These are phyloP conservation scores for Lipomyces anomalus DNA, from an alignment of 805 yeast genomes.

Conservation along the genomic window DNA sequence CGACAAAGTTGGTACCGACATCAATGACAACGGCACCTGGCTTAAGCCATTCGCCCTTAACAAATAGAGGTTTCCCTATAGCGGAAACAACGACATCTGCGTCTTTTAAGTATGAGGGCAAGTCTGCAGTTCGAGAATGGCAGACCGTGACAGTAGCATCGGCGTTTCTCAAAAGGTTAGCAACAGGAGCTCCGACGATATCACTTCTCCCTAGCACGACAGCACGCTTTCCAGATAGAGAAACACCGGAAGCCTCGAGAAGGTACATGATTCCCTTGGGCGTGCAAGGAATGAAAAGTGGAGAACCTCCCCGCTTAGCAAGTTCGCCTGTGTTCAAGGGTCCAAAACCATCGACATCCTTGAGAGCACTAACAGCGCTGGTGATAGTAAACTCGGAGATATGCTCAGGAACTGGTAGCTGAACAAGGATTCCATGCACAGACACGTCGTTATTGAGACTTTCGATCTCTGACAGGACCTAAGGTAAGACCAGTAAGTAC, in stretches of 20 bases:
- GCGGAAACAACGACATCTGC: slow-evolving; percentile 94
- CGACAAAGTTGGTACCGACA: slow-evolving; percentile 89
- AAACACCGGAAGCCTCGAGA: slow-evolving; percentile 61
- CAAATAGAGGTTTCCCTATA: slow-evolving; percentile 77
- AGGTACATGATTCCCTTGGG: slow-evolving; percentile 88
- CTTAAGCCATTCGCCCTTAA: slow-evolving; percentile 84
- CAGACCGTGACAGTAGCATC: slow-evolving; percentile 83
- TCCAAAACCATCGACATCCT: slow-evolving; percentile 96
- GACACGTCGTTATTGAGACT: slow-evolving; percentile 64
- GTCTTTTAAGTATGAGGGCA: slow-evolving; percentile 50
- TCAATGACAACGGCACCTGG: slow-evolving; percentile 81
- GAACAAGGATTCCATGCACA: slow-evolving; percentile 84
- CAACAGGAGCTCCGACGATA: slow-evolving; percentile 92
- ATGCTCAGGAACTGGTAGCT: slow-evolving; percentile 80
- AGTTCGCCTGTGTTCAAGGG: slow-evolving; percentile 85
- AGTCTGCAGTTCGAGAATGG: slow-evolving; percentile 65
- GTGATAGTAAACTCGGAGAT: slow-evolving; percentile 76
- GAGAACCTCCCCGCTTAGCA: slow-evolving; percentile 77
- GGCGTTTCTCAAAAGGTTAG: slow-evolving; percentile 68
- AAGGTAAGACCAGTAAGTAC: too few relatives aligned
- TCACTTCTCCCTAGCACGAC: slow-evolving; percentile 94
- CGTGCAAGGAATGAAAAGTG: slow-evolving; percentile 86
- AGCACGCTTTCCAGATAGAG: slow-evolving; percentile 71
- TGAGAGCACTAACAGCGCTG: slow-evolving; percentile 68
- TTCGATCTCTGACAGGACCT: slow-evolving; percentile 49